Base-by-base conservation (phyloP, 1,139 yeast genomes). In the Pichia sp. region DNA sequence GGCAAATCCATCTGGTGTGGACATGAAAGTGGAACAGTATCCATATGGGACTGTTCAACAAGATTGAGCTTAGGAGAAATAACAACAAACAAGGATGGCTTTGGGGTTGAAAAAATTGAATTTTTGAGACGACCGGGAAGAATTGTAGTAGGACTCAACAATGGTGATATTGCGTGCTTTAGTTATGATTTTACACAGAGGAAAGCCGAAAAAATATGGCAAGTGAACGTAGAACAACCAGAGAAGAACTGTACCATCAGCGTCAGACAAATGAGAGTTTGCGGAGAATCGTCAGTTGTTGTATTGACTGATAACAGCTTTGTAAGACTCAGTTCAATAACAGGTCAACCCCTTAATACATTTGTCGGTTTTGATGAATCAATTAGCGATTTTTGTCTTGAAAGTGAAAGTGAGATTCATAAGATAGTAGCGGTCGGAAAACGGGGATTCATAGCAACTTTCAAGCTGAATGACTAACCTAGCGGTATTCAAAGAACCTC, bases 11-110 rank as follows among this genome's bases (percentile, higher is more conserved):
- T 62, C 0, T 62, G 65, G 47, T 72, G 71, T 16, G 85, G 83
- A 0, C 79, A 79, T 61, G 69, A 66, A 18, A 70, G 75, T 53
- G 85, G 85, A 0, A 60, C 59, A 0, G 57, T 82, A 2, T 66
- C 72, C 0, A 50, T 63, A 12, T 75, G 78, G 78, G 75, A 75
- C 61, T 37, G 68, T 31, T 58, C 48, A 7, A 53, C 53, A 1
- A 51, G 61, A 28, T 31, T 57, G 5, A 56, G 48, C 16, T 31
- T 58, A 13, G 61, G 62, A 1, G 68, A 66, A 44, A 53, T 61
- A 19, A 46, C 39, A 3, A 51, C 58, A 3, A 42, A 48, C 18
- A 51, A 23, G 2, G 46, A 47, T 3, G 47, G 37, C 7, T n/a
- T 18, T 6, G 12, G 31, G 5, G 49, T 54, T 21, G 48, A 44